Evolutionary conservation across 2,329 filamentous ascomycete genomes (phyloP).

Genomic region (Pestalotiopsis fici): DNA sequence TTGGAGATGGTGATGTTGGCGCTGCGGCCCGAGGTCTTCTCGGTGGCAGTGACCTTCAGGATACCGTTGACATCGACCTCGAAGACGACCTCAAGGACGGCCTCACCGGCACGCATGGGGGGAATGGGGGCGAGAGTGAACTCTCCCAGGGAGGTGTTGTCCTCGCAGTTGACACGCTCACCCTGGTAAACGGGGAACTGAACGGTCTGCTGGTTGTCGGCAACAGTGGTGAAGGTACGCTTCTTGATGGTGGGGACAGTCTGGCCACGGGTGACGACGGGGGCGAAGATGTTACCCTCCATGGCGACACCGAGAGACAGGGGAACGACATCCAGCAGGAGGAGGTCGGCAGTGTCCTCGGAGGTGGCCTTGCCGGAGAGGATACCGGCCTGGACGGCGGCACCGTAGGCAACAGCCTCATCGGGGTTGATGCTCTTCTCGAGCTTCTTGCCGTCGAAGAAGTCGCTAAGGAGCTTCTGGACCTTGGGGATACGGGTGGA

Average conservation of each 20-base stretch:
- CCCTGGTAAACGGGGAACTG: constrained; percentile 95
- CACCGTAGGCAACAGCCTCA: constrained; percentile 98
- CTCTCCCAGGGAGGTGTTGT: constrained; percentile 97
- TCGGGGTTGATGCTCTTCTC: constrained; percentile 99
- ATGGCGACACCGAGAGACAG: constrained; percentile 98
- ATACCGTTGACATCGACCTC: constrained; percentile 99
- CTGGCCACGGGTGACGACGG: constrained; percentile 79
- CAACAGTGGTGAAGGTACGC: constrained; percentile 82
- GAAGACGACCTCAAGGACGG: constrained; percentile 96
- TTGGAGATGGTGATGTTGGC: constrained; percentile 99
- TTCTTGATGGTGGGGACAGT: constrained; percentile 84
- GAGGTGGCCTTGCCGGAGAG: constrained; percentile 97
- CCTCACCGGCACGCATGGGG: constrained; percentile 90
- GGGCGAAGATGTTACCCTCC: constrained; percentile 99
- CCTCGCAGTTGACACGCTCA: constrained; percentile 96
- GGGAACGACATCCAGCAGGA: constrained; percentile 94
- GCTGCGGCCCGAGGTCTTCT: constrained; percentile 96
- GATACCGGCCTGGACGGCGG: constrained; percentile 97
- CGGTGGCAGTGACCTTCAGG: constrained; percentile 97
- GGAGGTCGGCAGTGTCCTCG: constrained; percentile 89
- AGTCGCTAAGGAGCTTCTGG: constrained; percentile 98
- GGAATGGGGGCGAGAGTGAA: constrained; percentile 91
- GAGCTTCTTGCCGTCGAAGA: constrained; percentile 99
- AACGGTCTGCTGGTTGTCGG: constrained; percentile 75
- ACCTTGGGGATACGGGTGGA: constrained; percentile 98